These are phyloP conservation scores for Macrocybe gigantea DNA, from an alignment of 768 basidiomycete species.

Conservation along the genomic window DNA sequence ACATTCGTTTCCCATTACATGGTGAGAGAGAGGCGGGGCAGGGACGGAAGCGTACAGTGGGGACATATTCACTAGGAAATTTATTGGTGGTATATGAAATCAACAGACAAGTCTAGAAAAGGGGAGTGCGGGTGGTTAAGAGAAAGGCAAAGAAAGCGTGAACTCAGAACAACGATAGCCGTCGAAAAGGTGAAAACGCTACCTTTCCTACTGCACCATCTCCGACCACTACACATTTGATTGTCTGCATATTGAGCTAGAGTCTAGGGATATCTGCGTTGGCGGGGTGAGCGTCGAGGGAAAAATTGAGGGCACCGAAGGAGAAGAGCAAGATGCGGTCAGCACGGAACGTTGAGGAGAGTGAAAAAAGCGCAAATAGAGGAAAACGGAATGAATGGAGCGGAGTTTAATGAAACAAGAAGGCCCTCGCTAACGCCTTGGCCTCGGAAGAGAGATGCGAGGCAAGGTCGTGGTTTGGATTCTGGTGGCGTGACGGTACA, in stretches of 20 bases:
- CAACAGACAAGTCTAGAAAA: constrained; percentile 80
- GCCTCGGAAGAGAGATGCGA: too few relatives aligned
- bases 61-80: constrained; percentile 98
- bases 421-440: too few relatives aligned
- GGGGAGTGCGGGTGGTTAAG: constrained; percentile 4
- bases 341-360: too few relatives aligned
- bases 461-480: too few relatives aligned
- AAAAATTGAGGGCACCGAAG: constrained; percentile 11
- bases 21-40: constrained; percentile 13
- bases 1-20: constrained; percentile 14
- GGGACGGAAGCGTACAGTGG: constrained; percentile 64
- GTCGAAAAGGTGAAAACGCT: too few relatives aligned
- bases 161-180: neutral
- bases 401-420: too few relatives aligned
- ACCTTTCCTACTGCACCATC: constrained; percentile 99
- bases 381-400: too few relatives aligned
- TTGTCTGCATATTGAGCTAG: constrained; percentile 75
- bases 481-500: too few relatives aligned
- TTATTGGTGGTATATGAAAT: constrained; percentile 98
- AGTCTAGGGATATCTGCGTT: constrained; percentile 10
- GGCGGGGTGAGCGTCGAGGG: constrained; percentile 8
- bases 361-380: too few relatives aligned
- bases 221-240: constrained; percentile 96
- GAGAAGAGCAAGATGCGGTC: constrained; percentile 8
- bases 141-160: neutral